These are phyloP conservation scores for Tuctoria greenei DNA, from an alignment of 176 grass and related monocot genomes.

Conservation along the genomic window DNA sequence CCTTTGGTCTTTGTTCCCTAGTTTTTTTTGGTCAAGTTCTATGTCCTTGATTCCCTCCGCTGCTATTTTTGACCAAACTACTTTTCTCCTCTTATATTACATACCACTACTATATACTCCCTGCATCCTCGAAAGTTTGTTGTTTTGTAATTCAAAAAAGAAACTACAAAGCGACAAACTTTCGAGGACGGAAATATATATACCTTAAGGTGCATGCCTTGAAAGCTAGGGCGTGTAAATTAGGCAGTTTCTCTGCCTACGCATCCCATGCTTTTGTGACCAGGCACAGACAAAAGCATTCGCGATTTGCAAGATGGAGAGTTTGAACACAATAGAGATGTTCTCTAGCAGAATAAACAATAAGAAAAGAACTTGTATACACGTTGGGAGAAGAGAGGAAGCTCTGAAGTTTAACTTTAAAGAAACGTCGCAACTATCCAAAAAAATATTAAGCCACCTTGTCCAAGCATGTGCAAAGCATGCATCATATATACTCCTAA, in stretches of 20 bases:
- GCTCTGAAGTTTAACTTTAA: neutral
- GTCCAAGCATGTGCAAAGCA: neutral
- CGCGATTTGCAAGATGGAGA: no score
- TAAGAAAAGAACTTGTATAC: neutral
- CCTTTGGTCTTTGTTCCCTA: neutral
- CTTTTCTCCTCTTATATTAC: neutral
- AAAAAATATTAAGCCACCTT: neutral
- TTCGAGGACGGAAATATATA: no score
- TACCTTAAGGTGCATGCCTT: neutral
- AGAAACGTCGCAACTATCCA: neutral
- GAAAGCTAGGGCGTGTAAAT: neutral
- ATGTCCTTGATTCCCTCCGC: constrained; percentile 33
- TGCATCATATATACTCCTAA: no score
- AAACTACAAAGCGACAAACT: no score
- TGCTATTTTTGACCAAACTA: constrained; percentile 35
- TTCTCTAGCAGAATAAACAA: neutral
- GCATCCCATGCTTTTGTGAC: no score
- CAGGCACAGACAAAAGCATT: neutral
- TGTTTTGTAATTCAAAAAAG: no score
- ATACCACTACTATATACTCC: neutral
- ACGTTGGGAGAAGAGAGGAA: neutral
- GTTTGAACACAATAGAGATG: no score
- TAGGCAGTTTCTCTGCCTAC: neutral
- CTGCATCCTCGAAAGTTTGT: no score
- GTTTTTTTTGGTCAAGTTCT: constrained; percentile 17